These are phyloP conservation scores for Wallacemonas collosoma DNA, from an alignment of 208 protist genomes.

Conservation along the genomic window DNA sequence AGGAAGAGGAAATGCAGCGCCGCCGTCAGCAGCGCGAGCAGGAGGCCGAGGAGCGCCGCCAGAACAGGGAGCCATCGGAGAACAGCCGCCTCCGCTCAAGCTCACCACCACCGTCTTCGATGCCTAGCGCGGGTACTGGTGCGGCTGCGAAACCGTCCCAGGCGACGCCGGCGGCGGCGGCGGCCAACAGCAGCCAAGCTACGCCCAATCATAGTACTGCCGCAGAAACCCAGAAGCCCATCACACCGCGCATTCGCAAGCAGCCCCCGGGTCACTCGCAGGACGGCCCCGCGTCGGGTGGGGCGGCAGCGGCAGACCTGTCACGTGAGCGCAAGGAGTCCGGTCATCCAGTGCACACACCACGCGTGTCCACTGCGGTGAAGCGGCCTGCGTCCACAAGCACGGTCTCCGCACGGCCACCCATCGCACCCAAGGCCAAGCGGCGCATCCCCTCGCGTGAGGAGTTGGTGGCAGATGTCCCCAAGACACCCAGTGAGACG, in stretches of 20 bases:
- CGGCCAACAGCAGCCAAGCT: neutral
- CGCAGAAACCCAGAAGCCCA: constrained; percentile 2
- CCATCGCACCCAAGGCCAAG: constrained; percentile 31
- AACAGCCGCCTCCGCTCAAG: neutral
- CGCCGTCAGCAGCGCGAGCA: constrained; percentile 34
- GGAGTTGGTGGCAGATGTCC: constrained; percentile 68
- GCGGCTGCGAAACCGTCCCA: neutral
- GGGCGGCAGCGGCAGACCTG: constrained; percentile 18
- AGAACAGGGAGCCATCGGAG: neutral
- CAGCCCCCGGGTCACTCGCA: constrained; percentile 13
- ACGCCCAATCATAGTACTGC: constrained; percentile 12
- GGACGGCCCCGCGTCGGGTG: neutral
- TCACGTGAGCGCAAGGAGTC: constrained; percentile 34
- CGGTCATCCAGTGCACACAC: constrained; percentile 60
- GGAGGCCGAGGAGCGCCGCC: constrained; percentile 19
- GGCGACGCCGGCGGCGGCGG: neutral
- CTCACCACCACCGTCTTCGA: constrained; percentile 10
- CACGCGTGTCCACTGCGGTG: constrained; percentile 32
- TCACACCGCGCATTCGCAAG: constrained; percentile 16
- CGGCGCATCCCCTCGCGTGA: constrained; percentile 52
- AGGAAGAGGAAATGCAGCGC: constrained; percentile 45
- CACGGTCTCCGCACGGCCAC: constrained; percentile 15
- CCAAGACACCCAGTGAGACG: constrained; percentile 56
- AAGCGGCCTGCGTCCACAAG: constrained; percentile 1
- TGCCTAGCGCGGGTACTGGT: neutral